A percentile compares a stretch with the other conserved stretches of the same genome.
phyloP scores from a whole-genome alignment of 805 yeast species.

The Millerozyma acaciae region DNA sequence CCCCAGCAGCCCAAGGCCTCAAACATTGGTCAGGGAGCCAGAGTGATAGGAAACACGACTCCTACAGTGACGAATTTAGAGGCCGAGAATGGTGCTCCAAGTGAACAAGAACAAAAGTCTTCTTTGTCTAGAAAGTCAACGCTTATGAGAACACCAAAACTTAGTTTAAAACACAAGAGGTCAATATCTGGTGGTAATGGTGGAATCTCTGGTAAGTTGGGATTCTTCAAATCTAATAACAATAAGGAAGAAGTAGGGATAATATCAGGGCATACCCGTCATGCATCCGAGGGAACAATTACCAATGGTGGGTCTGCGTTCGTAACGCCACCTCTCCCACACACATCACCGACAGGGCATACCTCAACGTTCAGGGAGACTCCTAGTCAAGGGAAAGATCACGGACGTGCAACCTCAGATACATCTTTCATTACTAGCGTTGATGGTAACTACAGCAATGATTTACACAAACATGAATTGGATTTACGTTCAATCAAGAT shows the following conservation, averaged over 20 bases:
- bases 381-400: slow-evolving; percentile 18
- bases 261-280: slow-evolving; percentile 31
- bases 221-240: slow-evolving; percentile 28
- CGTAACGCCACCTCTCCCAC: slow-evolving; percentile 45
- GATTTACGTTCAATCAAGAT: slow-evolving; percentile 18
- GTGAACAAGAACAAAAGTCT: slow-evolving; percentile 3
- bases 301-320: slow-evolving; percentile 27
- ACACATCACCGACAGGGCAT: slow-evolving; percentile 17
- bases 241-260: slow-evolving; percentile 10
- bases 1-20: slow-evolving; percentile 3
- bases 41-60: background rate
- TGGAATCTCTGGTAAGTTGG: slow-evolving; percentile 25
- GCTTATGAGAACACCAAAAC: slow-evolving; percentile 26
- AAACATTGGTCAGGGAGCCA: slow-evolving; percentile 1
- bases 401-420: slow-evolving; percentile 43
- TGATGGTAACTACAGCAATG: slow-evolving; percentile 10
- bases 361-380: slow-evolving; percentile 3
- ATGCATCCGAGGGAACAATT: slow-evolving; percentile 38
- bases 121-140: slow-evolving; percentile 24
- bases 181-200: slow-evolving; percentile 35
- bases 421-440: slow-evolving; percentile 25
- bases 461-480: slow-evolving; percentile 6
- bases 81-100: slow-evolving; percentile 22
- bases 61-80: slow-evolving; percentile 10
- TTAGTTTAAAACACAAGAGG: slow-evolving; percentile 37